These are phyloP conservation scores for Apium graveolens DNA, from an alignment of 129 eudicot species.

Conservation along the genomic window DNA sequence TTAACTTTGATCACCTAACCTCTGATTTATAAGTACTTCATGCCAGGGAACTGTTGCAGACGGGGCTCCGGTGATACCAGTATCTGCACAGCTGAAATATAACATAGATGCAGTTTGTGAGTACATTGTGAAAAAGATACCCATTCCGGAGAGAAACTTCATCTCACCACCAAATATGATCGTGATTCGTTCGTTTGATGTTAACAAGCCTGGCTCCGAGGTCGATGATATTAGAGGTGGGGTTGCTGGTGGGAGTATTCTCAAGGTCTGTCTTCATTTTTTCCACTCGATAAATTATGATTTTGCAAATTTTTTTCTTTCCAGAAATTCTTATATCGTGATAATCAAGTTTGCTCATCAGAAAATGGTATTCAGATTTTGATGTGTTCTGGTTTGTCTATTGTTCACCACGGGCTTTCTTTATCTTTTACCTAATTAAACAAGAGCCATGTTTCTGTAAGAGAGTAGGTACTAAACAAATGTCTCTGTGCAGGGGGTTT, in stretches of 20 bases:
- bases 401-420: not conserved
- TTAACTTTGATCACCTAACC: not conserved
- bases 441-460: not conserved
- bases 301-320: not conserved
- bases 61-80: slow-evolving; percentile 89
- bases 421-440: not conserved
- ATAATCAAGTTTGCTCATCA: not conserved
- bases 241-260: slow-evolving; percentile 99
- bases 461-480: not conserved
- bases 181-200: slow-evolving; percentile 93
- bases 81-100: slow-evolving; percentile 96
- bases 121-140: slow-evolving; percentile 80
- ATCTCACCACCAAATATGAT: slow-evolving; percentile 96
- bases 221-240: slow-evolving; percentile 93
- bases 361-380: not conserved
- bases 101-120: slow-evolving; percentile 91
- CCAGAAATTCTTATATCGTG: not conserved
- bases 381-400: not conserved
- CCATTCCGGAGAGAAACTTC: slow-evolving; percentile 88
- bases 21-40: not conserved
- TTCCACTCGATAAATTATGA: not conserved
- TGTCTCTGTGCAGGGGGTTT: slow-evolving; percentile 62
- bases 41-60: slow-evolving; percentile 95
- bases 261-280: slow-evolving; percentile 46
- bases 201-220: slow-evolving; percentile 93